Percentiles rank a stretch among this genome's conserved stretches.
Conservation (phyloP, 768 basidiomycete species). For the Mycena latifolia region DNA sequence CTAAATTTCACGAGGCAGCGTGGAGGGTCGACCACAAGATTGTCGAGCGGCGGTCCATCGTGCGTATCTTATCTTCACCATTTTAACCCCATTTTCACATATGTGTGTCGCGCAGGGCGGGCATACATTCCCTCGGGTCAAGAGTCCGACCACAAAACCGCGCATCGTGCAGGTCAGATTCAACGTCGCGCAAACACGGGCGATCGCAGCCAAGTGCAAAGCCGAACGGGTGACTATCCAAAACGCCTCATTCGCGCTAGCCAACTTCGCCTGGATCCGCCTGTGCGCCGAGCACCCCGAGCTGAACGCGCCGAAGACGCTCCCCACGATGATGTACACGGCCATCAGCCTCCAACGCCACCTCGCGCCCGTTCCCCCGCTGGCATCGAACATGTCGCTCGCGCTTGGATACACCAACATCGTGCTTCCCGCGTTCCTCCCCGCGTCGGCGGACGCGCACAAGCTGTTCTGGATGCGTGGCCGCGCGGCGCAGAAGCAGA, state of each 20-base stretch:
- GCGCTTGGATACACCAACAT: constrained; percentile 39
- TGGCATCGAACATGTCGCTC: constrained; percentile 34
- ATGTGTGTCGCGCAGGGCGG: constrained; percentile 11
- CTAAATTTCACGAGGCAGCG: constrained; percentile 25
- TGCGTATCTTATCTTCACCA: no score
- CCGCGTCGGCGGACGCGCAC: constrained; percentile 4
- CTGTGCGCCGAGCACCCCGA: constrained; percentile 18
- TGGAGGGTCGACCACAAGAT: constrained; percentile 32
- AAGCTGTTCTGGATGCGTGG: constrained; percentile 35
- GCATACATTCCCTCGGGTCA: constrained; percentile 22
- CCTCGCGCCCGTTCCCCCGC: constrained; percentile 24
- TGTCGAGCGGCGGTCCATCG: constrained; percentile 24
- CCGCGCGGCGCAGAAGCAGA: constrained; percentile 33
- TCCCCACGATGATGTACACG: constrained; percentile 37
- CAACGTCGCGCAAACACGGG: constrained; percentile 20
- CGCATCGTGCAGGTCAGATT: constrained; percentile 16
- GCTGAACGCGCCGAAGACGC: constrained; percentile 18
- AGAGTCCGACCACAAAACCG: neutral
- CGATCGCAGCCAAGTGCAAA: constrained; percentile 35
- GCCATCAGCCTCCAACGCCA: constrained; percentile 36
- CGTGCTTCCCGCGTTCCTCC: constrained; percentile 37
- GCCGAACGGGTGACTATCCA: constrained; percentile 30
- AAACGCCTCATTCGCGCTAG: constrained; percentile 32
- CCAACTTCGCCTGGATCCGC: constrained; percentile 38
- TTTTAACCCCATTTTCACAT: neutral